phyloP scores from a whole-genome alignment of 768 basidiomycete genomes.

The Infundibulicybe gibba region DNA sequence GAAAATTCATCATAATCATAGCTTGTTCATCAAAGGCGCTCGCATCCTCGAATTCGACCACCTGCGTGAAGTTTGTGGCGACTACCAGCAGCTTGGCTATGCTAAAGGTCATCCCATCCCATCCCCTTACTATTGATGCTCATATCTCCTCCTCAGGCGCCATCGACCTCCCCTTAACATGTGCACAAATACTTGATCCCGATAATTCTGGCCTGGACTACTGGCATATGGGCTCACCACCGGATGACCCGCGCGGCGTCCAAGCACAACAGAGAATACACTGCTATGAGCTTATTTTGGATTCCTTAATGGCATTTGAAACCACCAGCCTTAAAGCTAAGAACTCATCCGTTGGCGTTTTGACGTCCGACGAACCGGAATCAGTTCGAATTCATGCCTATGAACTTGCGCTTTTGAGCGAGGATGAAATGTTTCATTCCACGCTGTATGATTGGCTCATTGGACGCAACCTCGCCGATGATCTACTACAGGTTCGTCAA shows the following conservation, averaged over 20 bases:
- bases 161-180: slow-evolving; percentile 79
- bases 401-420: slow-evolving; percentile 76
- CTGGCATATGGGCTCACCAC: slow-evolving; percentile 61
- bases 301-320: slow-evolving; percentile 80
- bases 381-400: slow-evolving; percentile 82
- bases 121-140: slow-evolving; percentile 2
- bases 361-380: slow-evolving; percentile 53
- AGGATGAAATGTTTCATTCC: slow-evolving; percentile 93
- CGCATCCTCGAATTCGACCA: slow-evolving; percentile 81
- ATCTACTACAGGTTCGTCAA: slow-evolving; percentile 76
- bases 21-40: slow-evolving; percentile 87
- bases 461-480: slow-evolving; percentile 72
- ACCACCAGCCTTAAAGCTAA: slow-evolving; percentile 41
- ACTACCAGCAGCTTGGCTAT: slow-evolving; percentile 83
- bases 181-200: slow-evolving; percentile 75
- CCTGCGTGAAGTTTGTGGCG: slow-evolving; percentile 81
- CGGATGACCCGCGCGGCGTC: slow-evolving; percentile 54
- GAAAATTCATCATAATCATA: slow-evolving; percentile 22
- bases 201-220: slow-evolving; percentile 73
- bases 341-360: slow-evolving; percentile 12
- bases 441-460: slow-evolving; percentile 95
- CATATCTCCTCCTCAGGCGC: slow-evolving; percentile 58
- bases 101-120: slow-evolving; percentile 57
- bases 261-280: slow-evolving; percentile 58
- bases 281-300: slow-evolving; percentile 83